Evolutionary conservation across 2,329 filamentous ascomycete species (phyloP), one percentile per base, ranked within the genome.

Genomic region (Venturia carpophila): DNA sequence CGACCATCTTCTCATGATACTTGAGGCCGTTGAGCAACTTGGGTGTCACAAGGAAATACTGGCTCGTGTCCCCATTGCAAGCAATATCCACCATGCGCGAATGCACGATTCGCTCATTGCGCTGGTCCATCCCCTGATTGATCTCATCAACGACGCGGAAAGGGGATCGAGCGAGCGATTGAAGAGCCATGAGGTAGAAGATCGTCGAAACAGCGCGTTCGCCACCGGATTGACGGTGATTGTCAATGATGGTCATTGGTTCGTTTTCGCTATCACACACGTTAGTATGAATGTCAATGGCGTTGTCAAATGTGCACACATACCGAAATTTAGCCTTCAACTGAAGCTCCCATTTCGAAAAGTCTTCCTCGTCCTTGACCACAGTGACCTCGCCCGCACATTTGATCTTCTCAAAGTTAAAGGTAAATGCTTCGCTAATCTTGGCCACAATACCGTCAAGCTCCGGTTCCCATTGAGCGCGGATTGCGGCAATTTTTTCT

Each of bases 141-240:
- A 99, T 99, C 79, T 99, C 94, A 77, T 99, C 94, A 66, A 99
- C 94, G 62, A 99, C 93, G 63, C 94, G 91, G 84, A 99, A 99
- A 0, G 94, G 94, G 3, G 92, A 92, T 71, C 92, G 89, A 19
- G 94, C 93, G 71, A 99, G 87, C 62, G 90, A 90, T 75, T 99
- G 94, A 34, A 99, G 84, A 5, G 94, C 91, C 92, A 99, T 97
- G 65, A 99, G 90, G 78, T 95, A 99, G 82, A 97, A 99, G 73
- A 97, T 96, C 17, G 94, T 99, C 27, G 91, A 96, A 27, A 99
- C 93, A 30, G 94, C 91, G 67, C 94, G 89, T 79, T 99, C 94
- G 68, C 94, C 94, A 71, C 94, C 94, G 1, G 93, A 97, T 75
- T 99, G 94, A 6, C 94, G 90, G 74, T 97, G 92, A 56, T 91